Conservation (phyloP, 176 grass and related monocot genomes). For the Coix lacrymajobi region DNA sequence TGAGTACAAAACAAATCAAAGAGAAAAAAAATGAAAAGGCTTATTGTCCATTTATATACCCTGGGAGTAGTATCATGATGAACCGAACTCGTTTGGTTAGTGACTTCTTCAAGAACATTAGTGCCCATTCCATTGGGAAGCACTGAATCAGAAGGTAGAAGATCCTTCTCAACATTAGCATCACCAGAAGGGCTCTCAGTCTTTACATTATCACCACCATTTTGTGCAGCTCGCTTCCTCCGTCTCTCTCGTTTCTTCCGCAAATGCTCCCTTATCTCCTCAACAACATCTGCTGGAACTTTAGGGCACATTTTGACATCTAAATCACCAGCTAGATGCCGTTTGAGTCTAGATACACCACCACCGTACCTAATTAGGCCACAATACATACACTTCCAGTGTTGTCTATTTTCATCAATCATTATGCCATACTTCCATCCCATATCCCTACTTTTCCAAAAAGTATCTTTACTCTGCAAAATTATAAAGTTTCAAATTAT, state of each 20-base stretch:
- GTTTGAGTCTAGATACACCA: constrained; percentile 89
- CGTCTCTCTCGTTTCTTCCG: constrained; percentile 48
- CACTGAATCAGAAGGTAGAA: constrained; percentile 24
- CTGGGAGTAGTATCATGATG: constrained; percentile 20
- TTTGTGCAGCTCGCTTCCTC: constrained; percentile 33
- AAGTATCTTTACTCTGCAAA: constrained; percentile 38
- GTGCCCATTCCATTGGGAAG: constrained; percentile 1
- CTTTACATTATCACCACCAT: constrained; percentile 25
- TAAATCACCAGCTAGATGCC: constrained; percentile 78
- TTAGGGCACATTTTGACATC: constrained; percentile 80
- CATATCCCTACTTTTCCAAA: constrained; percentile 73
- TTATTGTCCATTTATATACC: constrained; percentile 31
- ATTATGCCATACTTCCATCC: constrained; percentile 71
- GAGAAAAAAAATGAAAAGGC: neutral
- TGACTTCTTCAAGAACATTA: constrained; percentile 43
- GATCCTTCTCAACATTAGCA: constrained; percentile 23
- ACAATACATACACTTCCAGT: constrained; percentile 90
- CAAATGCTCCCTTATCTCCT: constrained; percentile 61
- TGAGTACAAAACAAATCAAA: constrained; percentile 3
- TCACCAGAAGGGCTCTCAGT: constrained; percentile 20
- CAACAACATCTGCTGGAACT: constrained; percentile 63
- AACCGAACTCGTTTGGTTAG: constrained; percentile 31
- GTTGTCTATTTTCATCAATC: constrained; percentile 72
- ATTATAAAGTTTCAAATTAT: constrained; percentile 12
- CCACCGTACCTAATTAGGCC: constrained; percentile 75